Evolutionary conservation across 129 eudicot species (phyloP).

Genomic region (Oenanthe sinensis): DNA sequence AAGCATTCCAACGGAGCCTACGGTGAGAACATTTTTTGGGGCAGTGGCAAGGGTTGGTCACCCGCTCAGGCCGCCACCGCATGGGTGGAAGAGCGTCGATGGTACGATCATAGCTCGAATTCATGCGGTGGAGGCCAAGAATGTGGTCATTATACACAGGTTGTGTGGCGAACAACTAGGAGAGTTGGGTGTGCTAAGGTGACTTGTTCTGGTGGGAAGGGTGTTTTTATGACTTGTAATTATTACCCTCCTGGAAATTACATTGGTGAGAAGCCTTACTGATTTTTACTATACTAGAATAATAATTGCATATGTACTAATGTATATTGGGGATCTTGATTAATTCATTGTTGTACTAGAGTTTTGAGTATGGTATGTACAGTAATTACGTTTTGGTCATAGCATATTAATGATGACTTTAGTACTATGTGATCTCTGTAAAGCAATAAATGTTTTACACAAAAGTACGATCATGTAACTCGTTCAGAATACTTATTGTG

Average conservation of each 20-base stretch:
- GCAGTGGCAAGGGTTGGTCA: constrained; percentile 53
- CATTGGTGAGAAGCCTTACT: constrained; percentile 74
- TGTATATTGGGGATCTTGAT: background rate
- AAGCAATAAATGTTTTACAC: constrained; percentile 4
- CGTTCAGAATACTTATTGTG: background rate
- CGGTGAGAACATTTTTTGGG: constrained; percentile 84
- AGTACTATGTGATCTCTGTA: constrained; percentile 1
- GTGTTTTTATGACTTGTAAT: constrained; percentile 67
- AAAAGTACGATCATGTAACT: background rate
- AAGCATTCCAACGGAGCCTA: constrained; percentile 70
- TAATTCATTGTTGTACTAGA: background rate
- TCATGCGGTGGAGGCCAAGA: constrained; percentile 42
- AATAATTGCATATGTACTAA: background rate
- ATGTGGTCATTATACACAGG: constrained; percentile 83
- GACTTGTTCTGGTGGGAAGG: constrained; percentile 48
- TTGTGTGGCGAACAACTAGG: constrained; percentile 62
- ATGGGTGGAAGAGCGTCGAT: constrained; percentile 58
- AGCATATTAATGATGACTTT: constrained; percentile 5
- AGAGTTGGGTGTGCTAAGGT: constrained; percentile 73
- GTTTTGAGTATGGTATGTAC: background rate
- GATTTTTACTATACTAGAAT: constrained; percentile 3
- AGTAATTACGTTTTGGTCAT: background rate
- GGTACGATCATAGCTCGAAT: constrained; percentile 53
- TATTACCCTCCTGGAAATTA: constrained; percentile 89
- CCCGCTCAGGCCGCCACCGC: constrained; percentile 53